Percentiles rank a stretch among this genome's conserved stretches.
Evolutionary conservation across 768 basidiomycete species (phyloP).

Genomic region (Postia placenta): DNA sequence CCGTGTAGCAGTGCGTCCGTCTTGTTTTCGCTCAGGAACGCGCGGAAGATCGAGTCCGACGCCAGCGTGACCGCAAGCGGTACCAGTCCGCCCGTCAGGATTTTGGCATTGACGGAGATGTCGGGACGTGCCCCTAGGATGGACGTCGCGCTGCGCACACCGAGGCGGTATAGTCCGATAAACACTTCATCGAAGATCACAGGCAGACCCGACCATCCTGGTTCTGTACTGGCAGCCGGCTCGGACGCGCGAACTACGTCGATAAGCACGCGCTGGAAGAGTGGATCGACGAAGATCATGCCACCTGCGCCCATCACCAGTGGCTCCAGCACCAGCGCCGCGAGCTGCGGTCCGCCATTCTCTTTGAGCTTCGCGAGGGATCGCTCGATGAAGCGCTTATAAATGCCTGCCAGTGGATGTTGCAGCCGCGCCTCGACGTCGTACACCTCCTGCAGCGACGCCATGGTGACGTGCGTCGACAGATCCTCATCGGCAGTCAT

Average conservation of each 20-base stretch:
- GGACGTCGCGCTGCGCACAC: conserved; percentile 55
- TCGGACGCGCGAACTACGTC: conserved; percentile 63
- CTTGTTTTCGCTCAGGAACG: conserved; percentile 73
- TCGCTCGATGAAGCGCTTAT: conserved; percentile 51
- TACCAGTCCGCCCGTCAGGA: conserved; percentile 87
- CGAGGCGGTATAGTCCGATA: conserved; percentile 85
- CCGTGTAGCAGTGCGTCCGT: conserved; percentile 88
- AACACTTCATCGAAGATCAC: conserved; percentile 98
- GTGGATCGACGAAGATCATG: conserved; percentile 95
- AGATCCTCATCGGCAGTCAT: conserved; percentile 24
- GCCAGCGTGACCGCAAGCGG: conserved; percentile 86
- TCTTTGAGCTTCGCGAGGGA: conserved; percentile 42
- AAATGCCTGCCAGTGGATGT: conserved; percentile 56
- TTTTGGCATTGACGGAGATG: conserved; percentile 88
- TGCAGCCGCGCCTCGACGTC: conserved; percentile 56
- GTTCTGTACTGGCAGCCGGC: conserved; percentile 14
- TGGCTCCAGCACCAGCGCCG: conserved; percentile 85
- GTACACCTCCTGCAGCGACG: conserved; percentile 59
- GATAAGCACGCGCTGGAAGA: conserved; percentile 86
- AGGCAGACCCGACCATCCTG: conserved; percentile 64
- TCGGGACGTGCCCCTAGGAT: conserved; percentile 76
- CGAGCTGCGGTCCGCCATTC: conserved; percentile 39
- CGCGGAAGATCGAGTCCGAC: conserved; percentile 68
- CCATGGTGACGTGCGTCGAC: conserved; percentile 23
- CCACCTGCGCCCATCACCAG: conserved; percentile 93